Evolutionary conservation across 139 green algal genomes (phyloP), one percentile per base, ranked within the genome.

Genomic region (Tetratostichococcus sp.): DNA sequence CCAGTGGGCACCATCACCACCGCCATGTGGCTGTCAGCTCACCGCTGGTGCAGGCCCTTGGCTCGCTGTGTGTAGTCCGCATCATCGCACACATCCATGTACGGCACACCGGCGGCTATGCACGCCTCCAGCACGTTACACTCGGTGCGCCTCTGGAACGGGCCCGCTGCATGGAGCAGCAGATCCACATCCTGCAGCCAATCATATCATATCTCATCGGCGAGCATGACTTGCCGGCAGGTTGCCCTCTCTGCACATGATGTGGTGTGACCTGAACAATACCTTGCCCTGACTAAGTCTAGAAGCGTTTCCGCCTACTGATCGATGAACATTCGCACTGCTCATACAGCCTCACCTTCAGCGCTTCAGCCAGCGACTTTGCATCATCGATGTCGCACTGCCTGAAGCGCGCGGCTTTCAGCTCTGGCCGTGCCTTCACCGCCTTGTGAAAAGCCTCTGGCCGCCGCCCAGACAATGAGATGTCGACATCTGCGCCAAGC

Each of bases 71-170:
- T 78, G 67, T 82, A 87, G 5, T 84, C 79, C 30, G 86, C 80
- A 80, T 98, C 95, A 73, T 99, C 95, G 59, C 92, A 98, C 5
- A 99, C 92, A 77, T 99, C 95, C 43, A 99, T 81, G 79, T 99
- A 99, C 0, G 91, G 84, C 26, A 85, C 90, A 1, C 82, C 79
- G 1, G 74, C 76, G 0, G 82, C 83, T 0, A 98, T 92, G n/a
- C 85, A 85, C 23, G 93, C 89, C 67, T 97, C 89, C 43, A 98
- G 80, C 6, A 94, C 89, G 2, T 66, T 76, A 77, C 82, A 91
- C 74, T 83, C 85, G 1, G 82, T 72, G 26, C 89, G 84, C 33
- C 89, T 82, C 86, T 99, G 95, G 84, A 99, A 99, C 35, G 95
- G 95, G 1, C 94, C 94, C 1, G 94, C 94, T 14, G 86, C 79